Conservation (phyloP, 495 filamentous ascomycete species). For the Daldinia loculata region DNA sequence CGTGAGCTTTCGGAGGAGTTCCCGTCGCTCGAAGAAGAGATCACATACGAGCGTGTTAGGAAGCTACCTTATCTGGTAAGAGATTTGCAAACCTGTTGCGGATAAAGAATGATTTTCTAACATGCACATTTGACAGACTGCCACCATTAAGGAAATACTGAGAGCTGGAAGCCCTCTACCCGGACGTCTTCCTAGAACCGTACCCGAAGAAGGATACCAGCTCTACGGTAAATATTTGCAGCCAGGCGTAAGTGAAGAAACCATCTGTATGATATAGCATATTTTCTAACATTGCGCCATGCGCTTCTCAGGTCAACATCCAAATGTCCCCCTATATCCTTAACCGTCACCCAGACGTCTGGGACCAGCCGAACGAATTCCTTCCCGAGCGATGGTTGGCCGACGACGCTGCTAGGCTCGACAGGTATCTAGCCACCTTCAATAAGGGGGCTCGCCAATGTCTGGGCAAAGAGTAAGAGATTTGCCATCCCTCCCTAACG, state of each 20-base stretch:
- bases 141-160: conserved; percentile 6
- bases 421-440: conserved; percentile 2
- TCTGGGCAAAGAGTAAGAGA: conserved; percentile 7
- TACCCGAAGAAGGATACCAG: background rate
- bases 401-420: conserved; percentile 1
- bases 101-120: background rate
- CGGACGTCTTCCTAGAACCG: conserved; percentile 7
- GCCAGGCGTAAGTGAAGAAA: conserved; percentile 3
- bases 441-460: conserved; percentile 6
- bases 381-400: background rate
- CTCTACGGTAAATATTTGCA: conserved; percentile 1
- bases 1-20: conserved; percentile 3
- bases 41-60: conserved; percentile 5
- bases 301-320: conserved; percentile 4
- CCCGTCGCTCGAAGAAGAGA: conserved; percentile 8
- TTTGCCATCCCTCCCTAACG: background rate
- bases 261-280: background rate
- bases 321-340: conserved; percentile 5
- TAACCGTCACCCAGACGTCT: conserved; percentile 2
- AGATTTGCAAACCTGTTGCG: background rate
- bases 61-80: conserved; percentile 9
- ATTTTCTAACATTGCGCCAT: conserved; percentile 1
- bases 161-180: conserved; percentile 2
- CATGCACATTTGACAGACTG: background rate
- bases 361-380: conserved; percentile 1